These are phyloP conservation scores for Pichia phayaonensis DNA, from an alignment of 805 yeast genomes.

Conservation along the genomic window DNA sequence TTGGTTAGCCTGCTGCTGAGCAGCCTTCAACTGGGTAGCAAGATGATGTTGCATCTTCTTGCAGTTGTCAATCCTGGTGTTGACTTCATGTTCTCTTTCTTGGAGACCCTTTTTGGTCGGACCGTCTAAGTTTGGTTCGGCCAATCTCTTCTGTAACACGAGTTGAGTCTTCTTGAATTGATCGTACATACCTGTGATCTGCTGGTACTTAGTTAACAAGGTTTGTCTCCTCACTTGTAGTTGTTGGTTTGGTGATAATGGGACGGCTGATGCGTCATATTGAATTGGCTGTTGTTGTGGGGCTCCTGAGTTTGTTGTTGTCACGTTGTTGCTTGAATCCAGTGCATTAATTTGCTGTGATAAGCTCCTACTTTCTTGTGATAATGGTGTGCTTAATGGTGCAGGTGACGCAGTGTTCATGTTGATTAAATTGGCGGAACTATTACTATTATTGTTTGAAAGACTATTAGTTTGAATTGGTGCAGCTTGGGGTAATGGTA, in stretches of 20 bases:
- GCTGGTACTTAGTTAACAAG: conserved; percentile 31
- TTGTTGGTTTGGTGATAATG: conserved; percentile 19
- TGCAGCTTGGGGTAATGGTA: conserved; percentile 1
- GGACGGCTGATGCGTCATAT: conserved; percentile 2
- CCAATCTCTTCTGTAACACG: conserved; percentile 42
- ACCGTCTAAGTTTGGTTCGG: conserved; percentile 35
- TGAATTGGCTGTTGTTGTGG: conserved; percentile 12
- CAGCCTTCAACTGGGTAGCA: conserved; percentile 35
- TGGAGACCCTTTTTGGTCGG: conserved; percentile 38
- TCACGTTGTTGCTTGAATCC: too few species aligned
- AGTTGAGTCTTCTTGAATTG: conserved; percentile 44
- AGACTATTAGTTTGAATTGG: neutral
- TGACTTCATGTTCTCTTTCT: conserved; percentile 42
- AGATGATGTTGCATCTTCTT: conserved; percentile 33
- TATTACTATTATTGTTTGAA: conserved; percentile 5
- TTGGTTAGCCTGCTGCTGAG: conserved; percentile 18
- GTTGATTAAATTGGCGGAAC: neutral
- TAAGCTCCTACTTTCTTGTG: conserved; percentile 1
- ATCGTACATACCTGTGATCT: conserved; percentile 38
- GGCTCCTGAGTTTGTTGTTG: neutral
- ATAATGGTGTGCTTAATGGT: conserved; percentile 4
- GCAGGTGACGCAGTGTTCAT: neutral
- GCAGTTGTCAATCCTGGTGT: conserved; percentile 40
- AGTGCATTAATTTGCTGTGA: conserved; percentile 5
- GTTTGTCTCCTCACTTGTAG: conserved; percentile 23